phyloP scores from a whole-genome alignment of 2,329 filamentous ascomycete genomes.

The Scytalidium sp. region DNA sequence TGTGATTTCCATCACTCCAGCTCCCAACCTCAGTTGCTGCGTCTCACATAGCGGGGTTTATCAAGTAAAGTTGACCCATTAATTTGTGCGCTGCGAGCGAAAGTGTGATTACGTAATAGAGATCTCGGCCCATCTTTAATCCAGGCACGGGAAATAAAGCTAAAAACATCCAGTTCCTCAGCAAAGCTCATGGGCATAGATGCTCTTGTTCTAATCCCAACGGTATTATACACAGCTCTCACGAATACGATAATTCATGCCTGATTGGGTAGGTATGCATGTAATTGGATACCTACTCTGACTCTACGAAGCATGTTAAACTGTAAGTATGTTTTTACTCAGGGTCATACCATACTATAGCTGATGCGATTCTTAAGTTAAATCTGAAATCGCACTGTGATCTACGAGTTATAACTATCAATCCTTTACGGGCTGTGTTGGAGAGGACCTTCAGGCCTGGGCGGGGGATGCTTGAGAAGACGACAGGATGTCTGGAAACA shows the following conservation, averaged over 20 bases:
- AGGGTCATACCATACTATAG: background rate
- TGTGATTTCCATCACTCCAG: constrained; percentile 79
- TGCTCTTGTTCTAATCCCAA: background rate
- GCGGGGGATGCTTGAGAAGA: constrained; percentile 56
- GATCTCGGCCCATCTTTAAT: background rate
- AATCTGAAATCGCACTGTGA: constrained; percentile 5
- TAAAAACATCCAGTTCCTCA: background rate
- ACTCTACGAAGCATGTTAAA: constrained; percentile 17
- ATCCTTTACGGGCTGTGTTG: constrained; percentile 2
- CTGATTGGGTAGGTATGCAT: no score
- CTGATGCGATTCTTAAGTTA: background rate
- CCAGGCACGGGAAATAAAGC: background rate
- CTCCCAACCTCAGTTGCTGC: background rate
- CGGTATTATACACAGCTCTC: background rate
- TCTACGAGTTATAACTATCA: background rate
- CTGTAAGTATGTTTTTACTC: constrained; percentile 8
- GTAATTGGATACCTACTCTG: no score
- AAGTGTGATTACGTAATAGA: background rate
- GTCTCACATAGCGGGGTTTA: constrained; percentile 1
- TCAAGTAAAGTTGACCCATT: no score
- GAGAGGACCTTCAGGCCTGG: constrained; percentile 6
- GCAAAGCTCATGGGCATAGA: background rate
- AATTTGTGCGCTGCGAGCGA: background rate
- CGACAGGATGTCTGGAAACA: constrained; percentile 53
- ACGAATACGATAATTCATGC: background rate